phyloP scores from a whole-genome alignment of 2,329 filamentous ascomycete species.

The Alternaria hordeiaustralica region DNA sequence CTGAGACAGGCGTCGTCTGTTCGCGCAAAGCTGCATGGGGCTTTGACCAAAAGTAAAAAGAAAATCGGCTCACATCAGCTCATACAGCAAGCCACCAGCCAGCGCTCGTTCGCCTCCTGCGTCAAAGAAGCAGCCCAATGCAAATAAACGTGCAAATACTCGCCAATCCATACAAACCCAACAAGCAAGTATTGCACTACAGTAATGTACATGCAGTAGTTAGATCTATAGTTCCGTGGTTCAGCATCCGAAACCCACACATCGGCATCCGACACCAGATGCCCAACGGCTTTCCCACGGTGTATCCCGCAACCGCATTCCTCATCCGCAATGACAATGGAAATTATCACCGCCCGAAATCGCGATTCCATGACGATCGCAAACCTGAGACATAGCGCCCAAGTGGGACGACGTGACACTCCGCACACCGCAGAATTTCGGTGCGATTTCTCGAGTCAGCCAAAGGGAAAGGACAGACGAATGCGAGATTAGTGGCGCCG shows the following conservation, averaged over 20 bases:
- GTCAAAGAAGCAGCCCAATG: not conserved
- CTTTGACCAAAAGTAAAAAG: not conserved
- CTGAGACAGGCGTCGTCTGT: not conserved
- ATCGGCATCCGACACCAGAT: not conserved
- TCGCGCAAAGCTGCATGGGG: not conserved
- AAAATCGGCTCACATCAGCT: not conserved
- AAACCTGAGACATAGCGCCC: not conserved
- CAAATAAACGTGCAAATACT: not conserved
- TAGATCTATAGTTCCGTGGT: not conserved
- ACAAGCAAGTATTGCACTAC: not conserved
- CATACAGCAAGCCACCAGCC: not conserved
- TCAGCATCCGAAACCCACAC: not conserved
- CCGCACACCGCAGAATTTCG: not conserved
- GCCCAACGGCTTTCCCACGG: not conserved
- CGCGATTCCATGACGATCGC: not conserved
- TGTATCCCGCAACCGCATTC: not conserved
- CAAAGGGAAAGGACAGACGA: not conserved
- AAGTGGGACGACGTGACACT: not conserved
- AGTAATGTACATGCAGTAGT: not conserved
- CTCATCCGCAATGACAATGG: not conserved
- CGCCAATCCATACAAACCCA: not conserved
- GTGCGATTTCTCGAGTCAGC: not conserved
- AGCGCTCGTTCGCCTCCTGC: not conserved
- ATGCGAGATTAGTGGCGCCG: constrained; percentile 2
- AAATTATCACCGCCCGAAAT: not conserved